Evolutionary conservation across 2,329 filamentous ascomycete genomes (phyloP).

Genomic region (Myriosclerotinia curreyana): DNA sequence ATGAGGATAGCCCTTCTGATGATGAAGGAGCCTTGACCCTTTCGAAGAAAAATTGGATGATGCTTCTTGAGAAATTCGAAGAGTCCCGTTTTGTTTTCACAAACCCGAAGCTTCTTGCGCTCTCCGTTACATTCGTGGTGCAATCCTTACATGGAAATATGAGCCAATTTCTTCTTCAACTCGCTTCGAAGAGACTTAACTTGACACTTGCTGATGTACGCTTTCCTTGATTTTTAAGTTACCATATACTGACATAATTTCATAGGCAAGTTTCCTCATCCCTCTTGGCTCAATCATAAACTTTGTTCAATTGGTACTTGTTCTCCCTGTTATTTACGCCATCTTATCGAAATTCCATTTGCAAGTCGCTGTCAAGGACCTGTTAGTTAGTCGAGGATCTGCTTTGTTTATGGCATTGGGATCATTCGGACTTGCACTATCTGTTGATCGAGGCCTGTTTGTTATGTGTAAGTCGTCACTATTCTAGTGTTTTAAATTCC

Average conservation of each 20-base stretch:
- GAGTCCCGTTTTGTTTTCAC: slow-evolving; percentile 32
- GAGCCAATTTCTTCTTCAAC: slow-evolving; percentile 48
- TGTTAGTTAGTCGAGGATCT: slow-evolving; percentile 36
- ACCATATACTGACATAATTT: slow-evolving; percentile 14
- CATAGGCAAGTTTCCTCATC: slow-evolving; percentile 27
- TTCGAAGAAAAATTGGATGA: slow-evolving; percentile 2
- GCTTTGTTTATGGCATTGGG: slow-evolving; percentile 25
- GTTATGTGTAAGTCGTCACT: slow-evolving; percentile 21
- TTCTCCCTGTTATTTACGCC: slow-evolving; percentile 25
- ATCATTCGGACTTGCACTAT: slow-evolving; percentile 21
- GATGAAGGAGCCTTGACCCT: neutral
- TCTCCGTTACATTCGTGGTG: slow-evolving; percentile 23
- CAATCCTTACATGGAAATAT: slow-evolving; percentile 9
- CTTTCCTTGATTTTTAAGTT: neutral
- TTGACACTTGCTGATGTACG: slow-evolving; percentile 47
- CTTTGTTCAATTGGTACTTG: slow-evolving; percentile 25
- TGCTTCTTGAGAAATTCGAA: slow-evolving; percentile 16
- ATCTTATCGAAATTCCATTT: slow-evolving; percentile 18
- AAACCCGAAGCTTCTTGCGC: slow-evolving; percentile 18
- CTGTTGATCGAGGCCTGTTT: slow-evolving; percentile 16
- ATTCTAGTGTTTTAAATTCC: no score
- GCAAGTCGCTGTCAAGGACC: slow-evolving; percentile 24
- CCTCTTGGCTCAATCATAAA: slow-evolving; percentile 24
- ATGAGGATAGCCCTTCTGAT: neutral
- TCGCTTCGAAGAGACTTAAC: slow-evolving; percentile 44